These are phyloP conservation scores for Cryptosporidium meleagridis DNA, from an alignment of 169 alveolate species.

Conservation along the genomic window DNA sequence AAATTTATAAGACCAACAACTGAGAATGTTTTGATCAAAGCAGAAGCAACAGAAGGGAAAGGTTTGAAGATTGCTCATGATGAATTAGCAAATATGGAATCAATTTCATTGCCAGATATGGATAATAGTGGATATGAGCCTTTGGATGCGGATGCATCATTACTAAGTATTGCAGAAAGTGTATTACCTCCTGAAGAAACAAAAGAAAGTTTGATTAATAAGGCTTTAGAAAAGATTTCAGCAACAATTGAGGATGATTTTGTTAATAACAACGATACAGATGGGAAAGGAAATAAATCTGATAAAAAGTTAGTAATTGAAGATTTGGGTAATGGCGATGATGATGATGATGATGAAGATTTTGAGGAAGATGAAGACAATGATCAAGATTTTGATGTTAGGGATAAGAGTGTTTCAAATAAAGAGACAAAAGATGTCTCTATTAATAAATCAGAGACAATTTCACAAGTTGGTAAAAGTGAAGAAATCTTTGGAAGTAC, in stretches of 20 bases:
- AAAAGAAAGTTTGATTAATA: conserved; percentile 19
- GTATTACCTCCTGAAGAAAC: conserved; percentile 43
- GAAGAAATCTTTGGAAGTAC: conserved; percentile 43
- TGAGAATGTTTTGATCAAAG: conserved; percentile 7
- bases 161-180: conserved; percentile 61
- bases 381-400: neutral
- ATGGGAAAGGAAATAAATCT: neutral
- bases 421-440: neutral
- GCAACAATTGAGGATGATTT: conserved; percentile 64
- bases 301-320: conserved; percentile 5
- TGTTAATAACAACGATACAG: neutral
- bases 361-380: conserved; percentile 6
- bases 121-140: conserved; percentile 70
- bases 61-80: conserved; percentile 55
- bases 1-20: conserved; percentile 38
- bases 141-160: conserved; percentile 58
- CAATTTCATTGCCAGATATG: conserved; percentile 67
- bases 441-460: conserved; percentile 3
- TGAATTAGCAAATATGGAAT: conserved; percentile 44
- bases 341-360: neutral
- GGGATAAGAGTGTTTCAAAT: neutral
- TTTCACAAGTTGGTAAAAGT: conserved; percentile 10
- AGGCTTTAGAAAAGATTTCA: conserved; percentile 54
- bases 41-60: conserved; percentile 66
- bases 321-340: neutral